Conservation (phyloP, 768 basidiomycete species). For the Phlebiopsis gigantea region DNA sequence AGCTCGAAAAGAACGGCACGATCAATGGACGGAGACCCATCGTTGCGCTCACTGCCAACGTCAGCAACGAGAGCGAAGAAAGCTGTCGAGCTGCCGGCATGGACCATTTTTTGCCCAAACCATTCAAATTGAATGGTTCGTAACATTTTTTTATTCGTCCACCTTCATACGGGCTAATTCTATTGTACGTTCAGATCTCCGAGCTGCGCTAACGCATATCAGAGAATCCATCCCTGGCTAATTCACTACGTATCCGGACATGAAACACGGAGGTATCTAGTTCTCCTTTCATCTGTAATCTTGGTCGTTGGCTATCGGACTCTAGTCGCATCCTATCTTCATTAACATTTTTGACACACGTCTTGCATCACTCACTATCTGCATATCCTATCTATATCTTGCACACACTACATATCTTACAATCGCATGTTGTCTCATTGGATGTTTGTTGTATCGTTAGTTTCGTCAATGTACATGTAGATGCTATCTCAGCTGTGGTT, state of each 20-base stretch:
- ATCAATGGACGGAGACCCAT: slow-evolving; percentile 21
- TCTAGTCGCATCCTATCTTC: background rate
- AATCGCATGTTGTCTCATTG: background rate
- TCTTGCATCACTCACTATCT: background rate
- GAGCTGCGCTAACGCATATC: background rate
- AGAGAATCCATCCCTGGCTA: background rate
- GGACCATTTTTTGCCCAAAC: slow-evolving; percentile 26
- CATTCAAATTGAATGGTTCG: slow-evolving; percentile 21
- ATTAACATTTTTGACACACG: background rate
- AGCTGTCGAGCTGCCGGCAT: slow-evolving; percentile 24
- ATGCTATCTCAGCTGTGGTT: no score
- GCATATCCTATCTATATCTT: no score
- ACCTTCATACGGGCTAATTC: background rate
- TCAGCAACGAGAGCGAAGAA: slow-evolving; percentile 23
- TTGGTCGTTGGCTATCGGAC: background rate
- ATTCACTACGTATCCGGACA: background rate
- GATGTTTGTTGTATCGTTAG: background rate
- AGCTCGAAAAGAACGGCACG: slow-evolving; percentile 19
- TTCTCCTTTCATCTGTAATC: background rate
- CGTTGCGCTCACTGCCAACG: slow-evolving; percentile 26
- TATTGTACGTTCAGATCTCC: slow-evolving; percentile 3
- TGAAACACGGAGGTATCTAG: no score
- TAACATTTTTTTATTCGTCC: background rate
- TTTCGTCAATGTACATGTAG: background rate
- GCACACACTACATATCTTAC: background rate